Base-by-base conservation (phyloP, 768 basidiomycete genomes). In the Tephrocybe sp. region DNA sequence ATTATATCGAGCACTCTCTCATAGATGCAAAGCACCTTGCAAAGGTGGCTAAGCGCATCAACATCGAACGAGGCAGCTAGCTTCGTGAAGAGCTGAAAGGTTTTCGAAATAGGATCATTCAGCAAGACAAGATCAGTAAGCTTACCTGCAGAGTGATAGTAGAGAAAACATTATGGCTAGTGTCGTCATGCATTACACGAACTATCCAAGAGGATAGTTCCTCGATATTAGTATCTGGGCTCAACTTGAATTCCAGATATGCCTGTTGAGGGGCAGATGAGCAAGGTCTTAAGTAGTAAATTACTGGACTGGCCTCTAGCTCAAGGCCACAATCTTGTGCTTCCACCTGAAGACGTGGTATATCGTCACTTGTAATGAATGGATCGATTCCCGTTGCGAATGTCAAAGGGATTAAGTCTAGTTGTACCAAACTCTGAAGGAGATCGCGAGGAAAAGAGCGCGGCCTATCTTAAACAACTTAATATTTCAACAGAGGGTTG, bases 31-130 rank as follows among this genome's bases (percentile, higher is more conserved):
- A 92, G 73, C 17, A 83, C 63, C 62, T 79, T 83, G 64, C 85
- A 89, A n/a, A 88, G 67, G 57, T 82, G 79, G 45, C 89, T 82
- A 36, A 92, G 69, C 13, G 80, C 67, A 62, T 91, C 89, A 4
- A 87, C 74, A 52, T 92, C 87, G 32, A 78, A 68, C 16, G 76
- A 67, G 23, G 69, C 69, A 8, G 78, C 71, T 19, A 80, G 72
- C 7, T 70, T 65, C n/a, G 71, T 66, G 59, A 89, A 86, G 33
- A 80, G 76, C 90, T 92, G 58, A 38, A 17, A 4, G 23, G 9
- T 20, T 12, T 41, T 41, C n/a, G 2, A 31, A 35, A 7, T 16
- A n/a, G 17, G 31, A 11, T 49, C 22, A 1, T 34, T 14, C 10
- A 13, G 33, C 14, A 48, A 32, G 30, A 22, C 16, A 23, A 23